These are phyloP conservation scores for Trichoderma parareesei DNA, from an alignment of 495 filamentous ascomycete species.

Conservation along the genomic window DNA sequence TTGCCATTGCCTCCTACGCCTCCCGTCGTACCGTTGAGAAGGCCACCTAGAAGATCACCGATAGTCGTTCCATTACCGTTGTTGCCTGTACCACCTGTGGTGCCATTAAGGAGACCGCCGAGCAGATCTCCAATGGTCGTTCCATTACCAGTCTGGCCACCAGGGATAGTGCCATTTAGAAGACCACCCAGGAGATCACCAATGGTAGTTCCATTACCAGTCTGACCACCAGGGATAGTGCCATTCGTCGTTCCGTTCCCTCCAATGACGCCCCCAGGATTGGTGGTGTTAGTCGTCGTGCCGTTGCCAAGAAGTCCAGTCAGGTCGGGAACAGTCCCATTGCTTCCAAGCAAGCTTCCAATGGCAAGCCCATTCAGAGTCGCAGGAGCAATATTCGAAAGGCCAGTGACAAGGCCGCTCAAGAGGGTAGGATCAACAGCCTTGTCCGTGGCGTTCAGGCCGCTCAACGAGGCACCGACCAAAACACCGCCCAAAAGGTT, in stretches of 20 bases:
- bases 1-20: neutral
- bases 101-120: neutral
- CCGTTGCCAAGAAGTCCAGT: neutral
- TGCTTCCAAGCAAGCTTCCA: neutral
- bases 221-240: neutral
- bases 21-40: neutral
- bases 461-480: no score
- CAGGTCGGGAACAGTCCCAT: neutral
- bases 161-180: neutral
- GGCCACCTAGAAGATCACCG: neutral
- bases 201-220: neutral
- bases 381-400: no score
- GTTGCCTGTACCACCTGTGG: neutral
- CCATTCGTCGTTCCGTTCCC: neutral
- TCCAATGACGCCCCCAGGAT: neutral
- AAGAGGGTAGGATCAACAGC: no score
- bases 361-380: no score
- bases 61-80: neutral
- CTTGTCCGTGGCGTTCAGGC: no score
- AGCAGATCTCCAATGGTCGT: neutral
- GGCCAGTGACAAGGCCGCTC: no score
- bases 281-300: neutral
- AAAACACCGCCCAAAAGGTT: neutral
- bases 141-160: neutral
- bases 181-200: neutral